Evolutionary conservation across 768 basidiomycete genomes (phyloP), one percentile per base, ranked within the genome.

Genomic region (Mycena metata): DNA sequence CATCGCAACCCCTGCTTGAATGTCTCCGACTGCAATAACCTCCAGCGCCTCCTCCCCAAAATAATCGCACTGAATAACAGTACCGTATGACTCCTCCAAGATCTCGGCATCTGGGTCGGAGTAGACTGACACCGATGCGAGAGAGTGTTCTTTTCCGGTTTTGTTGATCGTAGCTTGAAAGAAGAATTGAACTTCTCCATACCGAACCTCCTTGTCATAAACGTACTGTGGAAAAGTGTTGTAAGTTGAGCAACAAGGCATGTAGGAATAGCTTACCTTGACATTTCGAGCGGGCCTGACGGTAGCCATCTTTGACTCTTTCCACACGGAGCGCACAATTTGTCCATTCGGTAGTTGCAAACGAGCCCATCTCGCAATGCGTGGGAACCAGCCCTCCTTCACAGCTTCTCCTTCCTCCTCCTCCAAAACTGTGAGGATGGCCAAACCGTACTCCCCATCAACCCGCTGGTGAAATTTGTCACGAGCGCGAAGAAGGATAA

Each of bases 331-430:
- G 1, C 67, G 56, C 2, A 69, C 69, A 36, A 75, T 70, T 33
- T 76, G 76, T 7, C 74, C 72, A 59, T 70, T 77, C 10, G 76
- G 73, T 9, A 77, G 45, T 0, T 42, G 68, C 1, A 75, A n/a
- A 1, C 63, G 41, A 17, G 74, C 73, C 75, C 74, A 75, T 50
- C 64, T 36, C 12, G 30, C 42, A 23, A 47, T 33, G 9, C 21
- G 30, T 2, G 52, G 54, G 10, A 16, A 46, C 52, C 52, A 46
- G 3, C 43, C 64, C 13, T 36, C 55, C 16, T 42, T n/a, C 6
- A 39, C 49, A 17, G 16, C 8, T 43, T 42, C 39, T 6, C 60
- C 60, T 16, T 51, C 41, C 13, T 41, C 50, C 16, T 51, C 52
- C 21, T 26, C 60, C n/a, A 61, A 19, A 19, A 55, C 36, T 8